Percentiles rank a stretch among this genome's conserved stretches.
Evolutionary conservation across 192 early-diverging fungal species (phyloP).

Genomic region (Jimgerdemannia lactiflua): DNA sequence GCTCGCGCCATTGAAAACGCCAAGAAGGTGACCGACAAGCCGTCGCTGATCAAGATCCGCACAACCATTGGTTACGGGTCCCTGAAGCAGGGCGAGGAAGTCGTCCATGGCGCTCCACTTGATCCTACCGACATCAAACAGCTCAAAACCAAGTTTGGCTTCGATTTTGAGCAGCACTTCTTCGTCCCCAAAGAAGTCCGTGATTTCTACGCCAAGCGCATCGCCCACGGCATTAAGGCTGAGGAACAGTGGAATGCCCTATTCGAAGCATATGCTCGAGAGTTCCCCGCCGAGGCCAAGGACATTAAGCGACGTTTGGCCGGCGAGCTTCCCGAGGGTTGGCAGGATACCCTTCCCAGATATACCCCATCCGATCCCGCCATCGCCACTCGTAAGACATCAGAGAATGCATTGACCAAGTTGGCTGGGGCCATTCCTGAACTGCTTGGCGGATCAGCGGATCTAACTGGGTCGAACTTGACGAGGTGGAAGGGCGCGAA

Average conservation of each 20-base stretch:
- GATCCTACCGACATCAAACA: constrained; percentile 74
- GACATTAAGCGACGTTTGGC: constrained; percentile 76
- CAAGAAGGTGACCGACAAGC: constrained; percentile 82
- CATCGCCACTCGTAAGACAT: constrained; percentile 86
- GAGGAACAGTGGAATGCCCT: constrained; percentile 78
- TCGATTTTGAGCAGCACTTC: constrained; percentile 74
- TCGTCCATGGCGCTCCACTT: constrained; percentile 89
- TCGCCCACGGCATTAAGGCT: constrained; percentile 54
- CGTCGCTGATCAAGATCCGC: constrained; percentile 83
- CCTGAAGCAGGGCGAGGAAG: constrained; percentile 81
- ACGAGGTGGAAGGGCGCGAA: constrained; percentile 94
- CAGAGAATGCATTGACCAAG: constrained; percentile 81
- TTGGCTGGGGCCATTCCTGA: constrained; percentile 80
- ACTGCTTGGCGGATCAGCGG: constrained; percentile 92
- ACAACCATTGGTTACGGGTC: constrained; percentile 97
- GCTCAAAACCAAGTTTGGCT: constrained; percentile 82
- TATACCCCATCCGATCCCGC: constrained; percentile 82
- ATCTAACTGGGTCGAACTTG: constrained; percentile 95
- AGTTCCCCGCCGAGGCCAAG: constrained; percentile 63
- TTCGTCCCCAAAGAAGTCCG: constrained; percentile 68
- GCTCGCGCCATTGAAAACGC: constrained; percentile 76
- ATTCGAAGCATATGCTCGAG: constrained; percentile 62
- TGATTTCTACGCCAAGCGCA: constrained; percentile 45
- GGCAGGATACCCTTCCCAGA: constrained; percentile 68
- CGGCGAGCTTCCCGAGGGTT: constrained; percentile 70